These are phyloP conservation scores for Gymnopilus dilepis DNA, from an alignment of 768 basidiomycete species.

Conservation along the genomic window DNA sequence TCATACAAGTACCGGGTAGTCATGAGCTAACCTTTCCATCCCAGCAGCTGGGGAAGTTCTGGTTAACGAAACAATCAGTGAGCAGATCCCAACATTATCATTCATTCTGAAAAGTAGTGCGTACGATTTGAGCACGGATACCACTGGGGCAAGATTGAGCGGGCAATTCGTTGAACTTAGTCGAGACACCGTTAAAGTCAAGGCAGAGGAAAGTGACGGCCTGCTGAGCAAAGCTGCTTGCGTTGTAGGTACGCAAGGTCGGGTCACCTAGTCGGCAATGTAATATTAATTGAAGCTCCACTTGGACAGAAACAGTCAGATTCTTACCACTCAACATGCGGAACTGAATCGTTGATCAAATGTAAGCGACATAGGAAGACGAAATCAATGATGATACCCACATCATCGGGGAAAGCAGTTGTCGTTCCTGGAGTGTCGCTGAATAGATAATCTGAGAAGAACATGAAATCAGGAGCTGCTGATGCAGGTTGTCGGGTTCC, in stretches of 20 bases:
- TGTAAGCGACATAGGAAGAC: conserved; percentile 9
- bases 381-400: conserved; percentile 30
- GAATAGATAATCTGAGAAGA: conserved; percentile 54
- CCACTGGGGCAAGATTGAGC: conserved; percentile 48
- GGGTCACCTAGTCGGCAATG: conserved; percentile 37
- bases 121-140: conserved; percentile 54
- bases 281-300: not conserved
- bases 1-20: not conserved
- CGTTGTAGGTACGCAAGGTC: conserved; percentile 51
- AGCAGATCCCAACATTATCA: not conserved
- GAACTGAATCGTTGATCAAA: conserved; percentile 39
- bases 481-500: not conserved
- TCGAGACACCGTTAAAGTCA: conserved; percentile 47
- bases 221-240: conserved; percentile 48
- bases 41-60: conserved; percentile 64
- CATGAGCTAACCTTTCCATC: conserved; percentile 48
- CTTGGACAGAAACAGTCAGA: not conserved
- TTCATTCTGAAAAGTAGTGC: conserved; percentile 23
- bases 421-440: conserved; percentile 49
- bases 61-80: not conserved
- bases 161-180: conserved; percentile 45
- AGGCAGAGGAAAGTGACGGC: conserved; percentile 55
- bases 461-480: not conserved
- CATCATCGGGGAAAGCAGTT: conserved; percentile 60
- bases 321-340: conserved; percentile 55